Percentiles rank a stretch among this genome's conserved stretches.
phyloP scores from a whole-genome alignment of 164 flowering plant genomes.

The Paratinospora sagittata region DNA sequence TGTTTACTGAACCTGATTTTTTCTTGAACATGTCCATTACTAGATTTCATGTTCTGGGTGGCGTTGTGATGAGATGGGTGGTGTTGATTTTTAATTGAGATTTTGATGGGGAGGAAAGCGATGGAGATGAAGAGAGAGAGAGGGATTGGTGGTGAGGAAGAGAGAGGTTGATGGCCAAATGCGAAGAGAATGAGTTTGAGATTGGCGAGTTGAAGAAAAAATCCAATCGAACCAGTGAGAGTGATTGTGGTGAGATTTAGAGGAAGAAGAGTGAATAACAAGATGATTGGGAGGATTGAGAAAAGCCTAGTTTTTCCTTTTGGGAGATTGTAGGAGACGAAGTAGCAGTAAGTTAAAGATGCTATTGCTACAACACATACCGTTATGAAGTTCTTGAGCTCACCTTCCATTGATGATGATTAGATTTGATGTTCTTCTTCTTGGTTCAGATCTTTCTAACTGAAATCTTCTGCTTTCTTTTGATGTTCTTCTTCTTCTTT shows the following conservation, averaged over 20 bases:
- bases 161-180: neutral
- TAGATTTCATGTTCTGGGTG: neutral
- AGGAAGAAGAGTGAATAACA: neutral
- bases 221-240: neutral
- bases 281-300: slow-evolving; percentile 33
- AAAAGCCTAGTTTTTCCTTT: slow-evolving; percentile 31
- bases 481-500: no score
- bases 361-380: slow-evolving; percentile 26
- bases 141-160: neutral
- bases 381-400: slow-evolving; percentile 31
- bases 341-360: slow-evolving; percentile 36
- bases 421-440: no score
- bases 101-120: slow-evolving; percentile 1
- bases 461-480: no score
- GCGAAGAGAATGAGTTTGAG: neutral
- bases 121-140: neutral
- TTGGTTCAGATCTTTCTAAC: no score
- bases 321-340: slow-evolving; percentile 20
- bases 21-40: no score
- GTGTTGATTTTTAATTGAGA: neutral
- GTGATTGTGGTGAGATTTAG: neutral
- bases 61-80: neutral
- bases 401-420: slow-evolving; percentile 32
- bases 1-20: no score
- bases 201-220: neutral